Evolutionary conservation across 1,284 basidiomycete genomes (phyloP), one percentile per base, ranked within the genome.

Genomic region (Ustilago xerochloae): DNA sequence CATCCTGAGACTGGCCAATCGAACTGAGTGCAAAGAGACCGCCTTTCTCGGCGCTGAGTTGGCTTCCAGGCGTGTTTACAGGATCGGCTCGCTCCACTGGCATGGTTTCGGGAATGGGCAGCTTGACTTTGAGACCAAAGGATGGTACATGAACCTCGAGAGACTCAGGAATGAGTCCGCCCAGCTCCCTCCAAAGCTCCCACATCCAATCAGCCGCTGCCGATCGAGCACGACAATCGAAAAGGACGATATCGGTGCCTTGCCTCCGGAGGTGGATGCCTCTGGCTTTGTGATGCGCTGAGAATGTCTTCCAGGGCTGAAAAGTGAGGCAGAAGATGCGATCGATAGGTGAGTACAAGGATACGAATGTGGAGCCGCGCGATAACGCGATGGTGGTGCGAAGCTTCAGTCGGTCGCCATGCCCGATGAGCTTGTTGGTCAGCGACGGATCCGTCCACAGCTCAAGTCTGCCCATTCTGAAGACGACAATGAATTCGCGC

Each of bases 151-250:
- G 85, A 8, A 89, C 84, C 66, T 88, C 87, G 26, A 89, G 79
- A 32, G 82, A 84, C 10, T 85, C 75, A 6, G 88, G 88, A 5
- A 89, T 78, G 35, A 81, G 64, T 4, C 87, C 87, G 16, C 87
- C 88, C 4, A 92, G 86, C 64, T 89, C 87, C 46, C 87, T 87
- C 91, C 92, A 93, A 47, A 94, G 85, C 63, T 89, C 88, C 92
- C 92, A 94, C 46, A 89, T 86, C 93, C 93, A 94, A 82, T 94
- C 93, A 28, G 88, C 86, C 2, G 90, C 90, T 52, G 91, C 87
- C 13, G 90, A 89, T 13, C 91, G 88, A 63, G 63, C 62, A 38
- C 81, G 77, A 30, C 78, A 82, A 78, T 93, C 92, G 84, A 93
- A 92, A 22, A 94, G 86, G 75, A 92, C 92, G 13, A 93, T 88